Evolutionary conservation across 1,284 basidiomycete genomes (phyloP).

Genomic region (Rhodotorula sp.): DNA sequence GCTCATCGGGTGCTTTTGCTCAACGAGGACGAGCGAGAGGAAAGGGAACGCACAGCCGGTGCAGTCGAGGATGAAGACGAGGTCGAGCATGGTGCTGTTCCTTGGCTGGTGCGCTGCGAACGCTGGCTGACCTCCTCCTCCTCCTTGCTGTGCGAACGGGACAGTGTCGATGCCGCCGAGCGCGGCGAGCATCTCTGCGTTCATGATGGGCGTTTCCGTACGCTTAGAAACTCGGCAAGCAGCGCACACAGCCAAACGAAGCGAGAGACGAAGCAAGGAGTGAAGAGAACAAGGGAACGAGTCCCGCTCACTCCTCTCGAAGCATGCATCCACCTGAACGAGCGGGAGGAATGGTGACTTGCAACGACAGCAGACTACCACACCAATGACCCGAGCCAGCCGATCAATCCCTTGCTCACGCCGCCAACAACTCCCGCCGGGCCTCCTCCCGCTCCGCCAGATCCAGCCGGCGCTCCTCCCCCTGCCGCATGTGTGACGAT

Average conservation of each 20-base stretch:
- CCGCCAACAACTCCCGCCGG: too few relatives aligned
- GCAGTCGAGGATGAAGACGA: slow-evolving; percentile 85
- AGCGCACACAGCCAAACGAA: too few relatives aligned
- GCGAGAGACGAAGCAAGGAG: neutral
- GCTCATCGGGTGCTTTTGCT: neutral
- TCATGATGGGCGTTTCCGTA: neutral
- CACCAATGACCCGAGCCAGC: neutral
- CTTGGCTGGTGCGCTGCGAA: slow-evolving; percentile 1
- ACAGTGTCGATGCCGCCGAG: slow-evolving; percentile 18
- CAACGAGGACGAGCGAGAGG: neutral
- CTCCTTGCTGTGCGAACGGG: slow-evolving; percentile 2
- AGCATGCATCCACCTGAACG: neutral
- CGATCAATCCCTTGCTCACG: too few relatives aligned
- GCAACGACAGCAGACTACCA: neutral
- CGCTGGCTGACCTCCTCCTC: neutral
- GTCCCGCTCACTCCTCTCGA: neutral
- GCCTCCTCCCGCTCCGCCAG: neutral
- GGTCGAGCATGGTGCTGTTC: slow-evolving; percentile 11
- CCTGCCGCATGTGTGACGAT: neutral
- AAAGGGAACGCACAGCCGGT: slow-evolving; percentile 59
- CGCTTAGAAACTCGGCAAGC: neutral
- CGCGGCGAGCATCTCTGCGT: slow-evolving; percentile 22
- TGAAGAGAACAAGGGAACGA: neutral
- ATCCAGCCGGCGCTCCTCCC: neutral
- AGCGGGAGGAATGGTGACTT: neutral